These are phyloP conservation scores for Porphyrellus cyaneotinctus DNA, from an alignment of 768 basidiomycete species.

Conservation along the genomic window DNA sequence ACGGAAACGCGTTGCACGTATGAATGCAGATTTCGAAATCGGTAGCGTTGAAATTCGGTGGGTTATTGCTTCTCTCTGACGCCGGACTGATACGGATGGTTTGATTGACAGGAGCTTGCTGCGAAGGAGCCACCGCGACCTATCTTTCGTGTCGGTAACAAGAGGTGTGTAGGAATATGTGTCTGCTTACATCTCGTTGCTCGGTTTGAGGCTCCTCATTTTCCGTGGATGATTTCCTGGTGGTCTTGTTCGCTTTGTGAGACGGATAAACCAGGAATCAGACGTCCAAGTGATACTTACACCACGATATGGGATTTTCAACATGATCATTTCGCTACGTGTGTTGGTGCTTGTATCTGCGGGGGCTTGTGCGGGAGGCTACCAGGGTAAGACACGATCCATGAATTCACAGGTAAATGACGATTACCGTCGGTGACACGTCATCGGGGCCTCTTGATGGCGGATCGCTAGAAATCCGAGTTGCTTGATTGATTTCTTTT, in stretches of 20 bases:
- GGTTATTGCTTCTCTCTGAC: not conserved
- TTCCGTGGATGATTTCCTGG: conserved; percentile 7
- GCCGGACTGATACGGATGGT: conserved; percentile 3
- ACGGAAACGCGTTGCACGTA: conserved; percentile 20
- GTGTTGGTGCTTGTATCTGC: conserved; percentile 7
- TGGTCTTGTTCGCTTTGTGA: conserved; percentile 7
- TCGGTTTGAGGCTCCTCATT: not conserved
- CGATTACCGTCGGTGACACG: conserved; percentile 10
- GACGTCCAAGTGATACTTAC: conserved; percentile 6
- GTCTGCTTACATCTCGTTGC: conserved; percentile 14
- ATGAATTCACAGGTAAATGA: not conserved
- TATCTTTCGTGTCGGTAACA: not conserved
- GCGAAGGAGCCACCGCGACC: not conserved
- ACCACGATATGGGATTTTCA: conserved; percentile 22
- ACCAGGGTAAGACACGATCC: conserved; percentile 4
- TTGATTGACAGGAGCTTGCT: not conserved
- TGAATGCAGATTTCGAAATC: conserved; percentile 28
- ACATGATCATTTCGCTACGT: conserved; percentile 19
- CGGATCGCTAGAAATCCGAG: no score
- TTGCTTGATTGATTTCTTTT: no score
- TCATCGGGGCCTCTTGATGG: no score
- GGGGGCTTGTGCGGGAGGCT: conserved; percentile 1
- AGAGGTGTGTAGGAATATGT: not conserved
- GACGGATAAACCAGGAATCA: not conserved
- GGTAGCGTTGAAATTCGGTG: not conserved